A percentile compares a stretch with the other conserved stretches of the same genome.
These are phyloP conservation scores for Paramecium octaurelia DNA, from an alignment of 73 alveolate genomes.

Conservation along the genomic window DNA sequence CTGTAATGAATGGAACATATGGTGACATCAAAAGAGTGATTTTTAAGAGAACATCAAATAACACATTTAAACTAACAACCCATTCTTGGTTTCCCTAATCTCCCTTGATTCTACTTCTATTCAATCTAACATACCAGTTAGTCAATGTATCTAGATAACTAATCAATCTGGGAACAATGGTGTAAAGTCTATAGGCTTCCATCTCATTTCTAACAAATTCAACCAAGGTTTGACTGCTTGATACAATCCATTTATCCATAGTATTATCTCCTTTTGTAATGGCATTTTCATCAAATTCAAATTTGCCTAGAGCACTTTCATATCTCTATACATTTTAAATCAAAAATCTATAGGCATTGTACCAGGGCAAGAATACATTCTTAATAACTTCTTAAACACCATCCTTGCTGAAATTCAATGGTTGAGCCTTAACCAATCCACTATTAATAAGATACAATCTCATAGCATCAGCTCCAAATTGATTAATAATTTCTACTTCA, in stretches of 20 bases:
- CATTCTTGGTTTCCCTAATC: slow-evolving; percentile 87
- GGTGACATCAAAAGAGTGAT: slow-evolving; percentile 93
- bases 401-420: slow-evolving; percentile 79
- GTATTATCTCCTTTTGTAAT: slow-evolving; percentile 67
- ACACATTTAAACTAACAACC: slow-evolving; percentile 78
- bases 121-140: slow-evolving; percentile 97
- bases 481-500: slow-evolving; percentile 68
- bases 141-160: slow-evolving; percentile 90
- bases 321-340: slow-evolving; percentile 93
- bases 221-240: slow-evolving; percentile 84
- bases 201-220: slow-evolving; percentile 92
- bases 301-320: slow-evolving; percentile 79
- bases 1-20: slow-evolving; percentile 96
- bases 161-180: slow-evolving; percentile 85
- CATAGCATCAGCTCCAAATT: slow-evolving; percentile 95
- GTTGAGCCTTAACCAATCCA: slow-evolving; percentile 97
- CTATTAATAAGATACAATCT: slow-evolving; percentile 91
- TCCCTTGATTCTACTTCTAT: slow-evolving; percentile 97
- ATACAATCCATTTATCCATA: slow-evolving; percentile 96
- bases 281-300: slow-evolving; percentile 73
- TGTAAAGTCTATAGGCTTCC: slow-evolving; percentile 92
- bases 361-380: slow-evolving; percentile 98
- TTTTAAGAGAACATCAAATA: slow-evolving; percentile 85
- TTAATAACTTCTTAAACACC: slow-evolving; percentile 92
- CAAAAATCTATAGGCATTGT: slow-evolving; percentile 95